A percentile compares a stretch with the other conserved stretches of the same genome.
Evolutionary conservation across 2,329 filamentous ascomycete genomes (phyloP).

Genomic region (Colletotrichum magnum): DNA sequence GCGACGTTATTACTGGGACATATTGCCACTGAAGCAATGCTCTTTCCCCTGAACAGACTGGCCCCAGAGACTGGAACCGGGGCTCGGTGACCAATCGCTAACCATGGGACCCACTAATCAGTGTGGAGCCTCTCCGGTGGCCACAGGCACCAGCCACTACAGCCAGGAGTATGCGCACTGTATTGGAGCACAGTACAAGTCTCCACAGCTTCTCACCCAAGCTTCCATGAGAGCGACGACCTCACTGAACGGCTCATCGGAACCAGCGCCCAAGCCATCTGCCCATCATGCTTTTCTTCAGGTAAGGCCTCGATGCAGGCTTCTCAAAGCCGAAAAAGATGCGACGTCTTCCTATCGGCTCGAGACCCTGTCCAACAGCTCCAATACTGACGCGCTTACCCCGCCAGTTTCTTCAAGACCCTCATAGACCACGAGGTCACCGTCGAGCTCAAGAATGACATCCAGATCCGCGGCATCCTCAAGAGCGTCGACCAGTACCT

Average conservation of each 20-base stretch:
- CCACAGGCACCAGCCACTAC: constrained; percentile 15
- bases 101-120: neutral
- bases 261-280: constrained; percentile 25
- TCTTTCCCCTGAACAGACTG: constrained; percentile 25
- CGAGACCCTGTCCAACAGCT: neutral
- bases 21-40: neutral
- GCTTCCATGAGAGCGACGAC: constrained; percentile 24
- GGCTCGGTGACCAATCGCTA: constrained; percentile 28
- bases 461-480: constrained; percentile 93
- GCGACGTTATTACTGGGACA: constrained; percentile 3
- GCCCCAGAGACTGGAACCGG: neutral
- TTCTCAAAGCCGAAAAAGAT: neutral
- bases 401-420: constrained; percentile 93
- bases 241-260: constrained; percentile 30
- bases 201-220: constrained; percentile 25
- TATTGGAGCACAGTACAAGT: constrained; percentile 11
- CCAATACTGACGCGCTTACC: constrained; percentile 19
- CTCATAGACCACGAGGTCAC: constrained; percentile 98
- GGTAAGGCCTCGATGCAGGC: constrained; percentile 47
- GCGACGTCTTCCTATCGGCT: neutral
- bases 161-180: neutral
- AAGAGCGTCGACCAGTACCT: constrained; percentile 99
- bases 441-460: constrained; percentile 99
- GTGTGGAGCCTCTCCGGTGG: constrained; percentile 5
- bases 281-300: constrained; percentile 62